Conservation (phyloP, 177 flowering plant species). For the Telopea speciosissima region DNA sequence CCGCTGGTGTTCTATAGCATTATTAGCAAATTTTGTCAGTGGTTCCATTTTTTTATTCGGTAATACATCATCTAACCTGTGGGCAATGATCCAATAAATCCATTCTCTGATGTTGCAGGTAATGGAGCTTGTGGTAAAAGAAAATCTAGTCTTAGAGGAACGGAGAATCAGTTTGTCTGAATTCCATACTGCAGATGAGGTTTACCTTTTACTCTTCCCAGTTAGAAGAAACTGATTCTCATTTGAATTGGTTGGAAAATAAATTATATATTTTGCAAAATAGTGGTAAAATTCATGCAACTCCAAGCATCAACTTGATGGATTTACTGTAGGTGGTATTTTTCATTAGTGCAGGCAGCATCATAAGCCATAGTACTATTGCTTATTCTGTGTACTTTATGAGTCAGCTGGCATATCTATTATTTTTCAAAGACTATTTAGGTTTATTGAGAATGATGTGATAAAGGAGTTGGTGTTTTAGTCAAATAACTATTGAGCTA, state of each 20-base stretch:
- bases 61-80: neutral
- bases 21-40: neutral
- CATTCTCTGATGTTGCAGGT: conserved; percentile 44
- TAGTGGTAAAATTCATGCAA: neutral
- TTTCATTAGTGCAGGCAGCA: neutral
- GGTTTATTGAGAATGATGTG: too few species aligned
- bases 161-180: conserved; percentile 84
- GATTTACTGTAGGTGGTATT: neutral
- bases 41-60: too few species aligned
- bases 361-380: neutral
- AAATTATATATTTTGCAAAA: neutral
- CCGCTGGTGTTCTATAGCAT: neutral
- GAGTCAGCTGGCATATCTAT: neutral
- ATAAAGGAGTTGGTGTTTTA: too few species aligned
- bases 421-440: too few species aligned
- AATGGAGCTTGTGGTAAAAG: conserved; percentile 85
- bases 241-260: neutral
- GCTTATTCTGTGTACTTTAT: neutral
- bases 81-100: conserved; percentile 1
- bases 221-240: neutral
- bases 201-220: conserved; percentile 13
- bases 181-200: conserved; percentile 98
- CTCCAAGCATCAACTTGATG: neutral
- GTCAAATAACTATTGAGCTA: too few species aligned
- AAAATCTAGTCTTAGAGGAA: conserved; percentile 57